Evolutionary conservation across 2,329 filamentous ascomycete genomes (phyloP).

Genomic region (Fusarium nematophilum): DNA sequence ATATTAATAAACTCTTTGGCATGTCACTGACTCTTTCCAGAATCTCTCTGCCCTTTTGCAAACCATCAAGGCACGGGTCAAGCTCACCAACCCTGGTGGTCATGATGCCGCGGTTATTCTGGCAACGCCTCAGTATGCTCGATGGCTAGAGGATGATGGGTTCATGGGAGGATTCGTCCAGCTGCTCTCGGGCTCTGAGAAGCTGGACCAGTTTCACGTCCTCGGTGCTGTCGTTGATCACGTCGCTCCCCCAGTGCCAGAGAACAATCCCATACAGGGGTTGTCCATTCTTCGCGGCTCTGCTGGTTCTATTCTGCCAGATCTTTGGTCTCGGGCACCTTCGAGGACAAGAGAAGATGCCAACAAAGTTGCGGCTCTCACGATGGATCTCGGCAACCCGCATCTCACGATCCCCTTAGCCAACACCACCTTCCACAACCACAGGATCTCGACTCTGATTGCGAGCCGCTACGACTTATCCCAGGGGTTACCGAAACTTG

Average conservation of each 20-base stretch:
- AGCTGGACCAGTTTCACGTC: conserved; percentile 57
- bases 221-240: conserved; percentile 68
- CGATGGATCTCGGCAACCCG: conserved; percentile 52
- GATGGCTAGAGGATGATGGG: conserved; percentile 57
- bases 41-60: conserved; percentile 31
- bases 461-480: conserved; percentile 48
- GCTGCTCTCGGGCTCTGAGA: conserved; percentile 58
- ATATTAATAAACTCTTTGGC: background rate
- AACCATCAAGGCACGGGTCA: conserved; percentile 34
- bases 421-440: conserved; percentile 82
- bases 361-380: conserved; percentile 55
- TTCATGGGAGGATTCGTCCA: conserved; percentile 58
- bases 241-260: conserved; percentile 53
- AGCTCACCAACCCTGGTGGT: conserved; percentile 43
- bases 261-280: conserved; percentile 52
- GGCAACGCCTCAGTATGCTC: conserved; percentile 60
- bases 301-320: conserved; percentile 55
- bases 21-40: conserved; percentile 31
- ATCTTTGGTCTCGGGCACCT: conserved; percentile 54
- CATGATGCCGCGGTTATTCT: conserved; percentile 61
- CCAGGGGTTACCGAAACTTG: conserved; percentile 32
- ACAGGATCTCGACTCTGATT: conserved; percentile 68
- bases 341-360: conserved; percentile 44
- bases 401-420: conserved; percentile 73
- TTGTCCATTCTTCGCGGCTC: conserved; percentile 64